Percentiles rank a stretch among this genome's conserved stretches.
phyloP scores from a whole-genome alignment of 108 stramenopile species.

The Skeletonema menzelii region DNA sequence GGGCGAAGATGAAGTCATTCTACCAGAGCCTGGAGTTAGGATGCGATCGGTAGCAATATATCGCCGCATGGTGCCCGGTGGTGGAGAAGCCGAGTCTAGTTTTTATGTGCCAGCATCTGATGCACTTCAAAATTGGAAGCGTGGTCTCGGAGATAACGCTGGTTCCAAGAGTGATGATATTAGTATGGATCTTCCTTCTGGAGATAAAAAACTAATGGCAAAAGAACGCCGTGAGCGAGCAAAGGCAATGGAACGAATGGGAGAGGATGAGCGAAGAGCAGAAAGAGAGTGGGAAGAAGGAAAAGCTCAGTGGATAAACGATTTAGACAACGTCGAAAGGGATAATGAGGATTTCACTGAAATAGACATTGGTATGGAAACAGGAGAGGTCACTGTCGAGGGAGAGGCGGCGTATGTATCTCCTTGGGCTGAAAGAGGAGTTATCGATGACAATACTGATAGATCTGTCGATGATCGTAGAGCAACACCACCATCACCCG shows the following conservation, averaged over 20 bases:
- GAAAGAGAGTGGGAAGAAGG: constrained; percentile 47
- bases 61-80: constrained; percentile 38
- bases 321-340: not conserved
- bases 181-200: constrained; percentile 27
- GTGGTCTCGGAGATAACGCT: not conserved
- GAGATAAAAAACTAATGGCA: constrained; percentile 36
- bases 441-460: not conserved
- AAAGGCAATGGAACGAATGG: constrained; percentile 38
- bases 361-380: constrained; percentile 39
- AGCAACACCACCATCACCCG: not conserved
- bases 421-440: constrained; percentile 24
- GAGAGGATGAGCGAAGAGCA: constrained; percentile 32
- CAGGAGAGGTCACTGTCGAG: constrained; percentile 25
- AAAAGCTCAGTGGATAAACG: constrained; percentile 41
- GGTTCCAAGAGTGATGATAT: not conserved
- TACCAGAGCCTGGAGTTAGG: constrained; percentile 48
- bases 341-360: constrained; percentile 16
- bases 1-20: constrained; percentile 64
- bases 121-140: constrained; percentile 3
- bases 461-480: not conserved
- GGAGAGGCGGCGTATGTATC: constrained; percentile 38
- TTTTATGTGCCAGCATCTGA: constrained; percentile 36
- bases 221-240: constrained; percentile 24
- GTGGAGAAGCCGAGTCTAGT: constrained; percentile 36
- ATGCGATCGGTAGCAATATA: constrained; percentile 75